A percentile compares a stretch with the other conserved stretches of the same genome.
These are phyloP conservation scores for Cucumis melo DNA, from an alignment of 306 rosid species.

Conservation along the genomic window DNA sequence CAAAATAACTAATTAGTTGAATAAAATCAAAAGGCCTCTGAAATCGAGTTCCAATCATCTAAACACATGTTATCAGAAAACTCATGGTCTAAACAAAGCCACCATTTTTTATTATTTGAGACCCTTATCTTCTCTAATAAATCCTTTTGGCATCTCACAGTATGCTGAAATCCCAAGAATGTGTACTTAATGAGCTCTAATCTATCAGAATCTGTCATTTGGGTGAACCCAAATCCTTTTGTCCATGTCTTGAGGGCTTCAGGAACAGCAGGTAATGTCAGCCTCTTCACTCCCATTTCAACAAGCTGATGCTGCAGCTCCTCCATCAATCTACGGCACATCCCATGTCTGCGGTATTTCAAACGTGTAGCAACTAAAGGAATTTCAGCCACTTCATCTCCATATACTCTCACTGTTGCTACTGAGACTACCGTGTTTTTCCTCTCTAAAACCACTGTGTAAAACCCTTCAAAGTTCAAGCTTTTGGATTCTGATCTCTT, in stretches of 20 bases:
- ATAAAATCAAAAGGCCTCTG: background rate
- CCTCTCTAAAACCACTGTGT: conserved; percentile 37
- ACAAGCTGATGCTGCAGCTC: conserved; percentile 37
- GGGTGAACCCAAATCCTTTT: conserved; percentile 29
- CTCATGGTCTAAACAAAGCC: background rate
- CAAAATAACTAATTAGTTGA: background rate
- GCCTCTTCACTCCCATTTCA: conserved; percentile 35
- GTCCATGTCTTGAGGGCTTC: conserved; percentile 35
- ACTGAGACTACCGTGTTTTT: conserved; percentile 22
- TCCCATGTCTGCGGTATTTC: conserved; percentile 28
- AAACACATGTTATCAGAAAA: background rate
- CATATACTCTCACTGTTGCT: conserved; percentile 35
- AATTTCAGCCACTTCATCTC: conserved; percentile 38
- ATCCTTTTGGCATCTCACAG: conserved; percentile 39
- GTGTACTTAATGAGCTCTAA: conserved; percentile 4
- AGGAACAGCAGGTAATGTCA: conserved; percentile 38
- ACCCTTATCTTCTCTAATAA: background rate
- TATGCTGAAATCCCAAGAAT: conserved; percentile 30
- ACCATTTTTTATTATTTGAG: background rate
- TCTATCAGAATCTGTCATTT: conserved; percentile 22
- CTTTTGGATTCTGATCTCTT: conserved; percentile 26
- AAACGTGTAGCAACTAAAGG: conserved; percentile 50
- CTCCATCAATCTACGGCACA: conserved; percentile 46
- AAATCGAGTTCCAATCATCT: background rate
- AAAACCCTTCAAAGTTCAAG: conserved; percentile 37